Conservation (phyloP, 192 early-diverging fungal species). For the Fimicolochytrium jonesii region DNA sequence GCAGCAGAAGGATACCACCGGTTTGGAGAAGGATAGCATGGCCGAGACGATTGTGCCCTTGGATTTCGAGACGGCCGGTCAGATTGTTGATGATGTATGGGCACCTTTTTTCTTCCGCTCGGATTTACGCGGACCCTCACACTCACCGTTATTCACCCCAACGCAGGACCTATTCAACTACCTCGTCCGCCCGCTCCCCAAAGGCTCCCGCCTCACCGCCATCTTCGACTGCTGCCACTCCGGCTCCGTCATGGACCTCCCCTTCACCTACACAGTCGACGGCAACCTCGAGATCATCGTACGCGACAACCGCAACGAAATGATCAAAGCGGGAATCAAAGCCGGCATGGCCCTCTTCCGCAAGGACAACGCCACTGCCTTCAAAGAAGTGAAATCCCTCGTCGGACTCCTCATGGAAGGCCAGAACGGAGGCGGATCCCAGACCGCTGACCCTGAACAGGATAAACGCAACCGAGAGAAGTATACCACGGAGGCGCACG, state of each 20-base stretch:
- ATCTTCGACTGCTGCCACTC: constrained; percentile 53
- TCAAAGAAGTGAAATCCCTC: constrained; percentile 17
- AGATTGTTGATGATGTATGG: constrained; percentile 43
- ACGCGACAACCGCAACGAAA: constrained; percentile 31
- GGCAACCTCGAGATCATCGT: constrained; percentile 36
- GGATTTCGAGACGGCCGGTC: constrained; percentile 40
- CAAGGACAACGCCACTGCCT: constrained; percentile 30
- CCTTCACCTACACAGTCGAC: constrained; percentile 42
- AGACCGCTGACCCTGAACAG: constrained; percentile 12
- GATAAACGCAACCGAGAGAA: constrained; percentile 16
- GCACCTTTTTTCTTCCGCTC: constrained; percentile 7
- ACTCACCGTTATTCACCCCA: no score
- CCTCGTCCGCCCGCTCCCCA: constrained; percentile 32
- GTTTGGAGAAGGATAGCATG: constrained; percentile 44
- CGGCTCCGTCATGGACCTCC: constrained; percentile 44
- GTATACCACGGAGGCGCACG: constrained; percentile 29
- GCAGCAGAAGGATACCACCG: constrained; percentile 28
- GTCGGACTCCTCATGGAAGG: constrained; percentile 8
- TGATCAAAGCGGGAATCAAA: constrained; percentile 30
- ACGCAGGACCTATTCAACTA: constrained; percentile 31
- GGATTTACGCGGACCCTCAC: background rate
- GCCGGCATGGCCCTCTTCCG: constrained; percentile 30
- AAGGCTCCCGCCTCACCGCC: constrained; percentile 35
- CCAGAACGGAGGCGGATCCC: background rate
- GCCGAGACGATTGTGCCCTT: constrained; percentile 47